Evolutionary conservation across 352 stramenopile species (phyloP).

Genomic region (Globisporangium perplexum): DNA sequence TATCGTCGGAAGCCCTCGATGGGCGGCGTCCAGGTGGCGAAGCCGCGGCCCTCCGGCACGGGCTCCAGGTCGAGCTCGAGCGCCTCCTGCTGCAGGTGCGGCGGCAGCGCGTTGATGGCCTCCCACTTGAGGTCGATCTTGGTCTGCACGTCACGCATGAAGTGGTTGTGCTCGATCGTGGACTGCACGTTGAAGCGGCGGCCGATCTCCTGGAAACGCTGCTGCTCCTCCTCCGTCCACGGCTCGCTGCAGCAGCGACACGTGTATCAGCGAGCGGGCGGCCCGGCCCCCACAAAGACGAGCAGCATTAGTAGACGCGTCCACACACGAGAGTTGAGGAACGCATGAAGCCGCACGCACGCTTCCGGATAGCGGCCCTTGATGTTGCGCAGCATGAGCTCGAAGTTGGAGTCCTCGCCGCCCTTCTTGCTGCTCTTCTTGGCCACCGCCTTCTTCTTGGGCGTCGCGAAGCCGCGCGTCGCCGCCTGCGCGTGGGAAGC

Average conservation of each 20-base stretch:
- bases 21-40: conserved; percentile 85
- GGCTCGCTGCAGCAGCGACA: too few relatives aligned
- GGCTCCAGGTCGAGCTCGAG: conserved; percentile 60
- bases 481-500: background rate
- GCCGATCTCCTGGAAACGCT: conserved; percentile 74
- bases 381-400: conserved; percentile 79
- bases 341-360: conserved; percentile 24
- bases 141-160: conserved; percentile 85
- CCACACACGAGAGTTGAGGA: background rate
- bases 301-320: background rate
- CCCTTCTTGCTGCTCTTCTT: conserved; percentile 15
- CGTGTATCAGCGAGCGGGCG: too few relatives aligned
- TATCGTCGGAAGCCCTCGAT: conserved; percentile 85
- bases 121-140: conserved; percentile 92
- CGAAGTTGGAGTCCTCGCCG: conserved; percentile 64
- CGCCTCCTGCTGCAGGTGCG: conserved; percentile 73
- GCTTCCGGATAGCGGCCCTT: conserved; percentile 70
- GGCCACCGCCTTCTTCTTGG: conserved; percentile 10
- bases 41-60: conserved; percentile 56
- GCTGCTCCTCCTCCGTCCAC: conserved; percentile 76
- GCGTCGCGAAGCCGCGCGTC: conserved; percentile 10
- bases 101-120: conserved; percentile 83
- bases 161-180: conserved; percentile 81
- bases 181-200: conserved; percentile 78
- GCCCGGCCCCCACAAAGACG: conserved; percentile 1